A percentile compares a stretch with the other conserved stretches of the same genome.
These are phyloP conservation scores for Nicotiana otophora DNA, from an alignment of 257 asterid species.

Conservation along the genomic window DNA sequence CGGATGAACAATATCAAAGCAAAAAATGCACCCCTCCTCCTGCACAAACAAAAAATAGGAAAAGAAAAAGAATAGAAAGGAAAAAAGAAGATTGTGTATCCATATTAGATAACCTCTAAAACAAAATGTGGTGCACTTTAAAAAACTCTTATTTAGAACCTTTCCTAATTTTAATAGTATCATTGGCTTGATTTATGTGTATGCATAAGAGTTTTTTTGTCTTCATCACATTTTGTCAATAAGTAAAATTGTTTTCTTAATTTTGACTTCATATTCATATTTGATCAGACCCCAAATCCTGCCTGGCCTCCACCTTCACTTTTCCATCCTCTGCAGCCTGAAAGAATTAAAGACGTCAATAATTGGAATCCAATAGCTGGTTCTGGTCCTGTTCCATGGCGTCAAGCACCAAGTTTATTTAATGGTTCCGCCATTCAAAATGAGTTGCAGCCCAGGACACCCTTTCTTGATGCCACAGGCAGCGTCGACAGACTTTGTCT, in stretches of 20 bases:
- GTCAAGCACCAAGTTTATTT: constrained; percentile 64
- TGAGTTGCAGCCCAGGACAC: constrained; percentile 42
- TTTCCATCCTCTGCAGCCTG: constrained; percentile 72
- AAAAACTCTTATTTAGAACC: not conserved
- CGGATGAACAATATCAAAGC: not conserved
- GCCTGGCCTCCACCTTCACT: constrained; percentile 99
- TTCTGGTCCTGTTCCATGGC: constrained; percentile 84
- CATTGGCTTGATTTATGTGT: not conserved
- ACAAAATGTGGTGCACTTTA: not conserved
- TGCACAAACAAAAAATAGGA: not conserved
- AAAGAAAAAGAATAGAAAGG: not conserved
- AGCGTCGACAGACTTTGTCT: constrained; percentile 33
- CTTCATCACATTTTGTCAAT: not conserved
- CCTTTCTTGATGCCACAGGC: constrained; percentile 45
- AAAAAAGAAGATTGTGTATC: not conserved
- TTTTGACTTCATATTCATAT: constrained; percentile 5
- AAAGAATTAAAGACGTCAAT: constrained; percentile 68
- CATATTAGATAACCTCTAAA: not conserved
- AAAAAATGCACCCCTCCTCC: not conserved
- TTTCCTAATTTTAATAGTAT: not conserved
- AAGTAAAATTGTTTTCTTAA: not conserved
- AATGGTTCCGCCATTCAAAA: constrained; percentile 43
- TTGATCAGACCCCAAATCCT: constrained; percentile 87
- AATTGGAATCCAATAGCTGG: constrained; percentile 68
- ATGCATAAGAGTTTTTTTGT: not conserved